Conservation (phyloP, 768 basidiomycete species). For the Leccinum subgranulosum region DNA sequence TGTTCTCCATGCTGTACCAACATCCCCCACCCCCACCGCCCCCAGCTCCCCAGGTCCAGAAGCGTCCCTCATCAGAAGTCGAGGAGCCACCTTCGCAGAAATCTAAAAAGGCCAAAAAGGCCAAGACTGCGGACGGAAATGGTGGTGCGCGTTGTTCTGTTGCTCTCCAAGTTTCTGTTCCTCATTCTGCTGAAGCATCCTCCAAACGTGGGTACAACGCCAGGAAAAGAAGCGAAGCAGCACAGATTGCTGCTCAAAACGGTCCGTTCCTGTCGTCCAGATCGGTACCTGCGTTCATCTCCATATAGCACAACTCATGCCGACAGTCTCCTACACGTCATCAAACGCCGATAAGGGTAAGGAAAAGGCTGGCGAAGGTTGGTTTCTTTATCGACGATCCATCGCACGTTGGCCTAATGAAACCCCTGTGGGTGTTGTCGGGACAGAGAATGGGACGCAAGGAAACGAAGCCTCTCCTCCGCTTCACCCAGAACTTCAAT, state of each 20-base stretch:
- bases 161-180: constrained; percentile 4
- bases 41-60: constrained; percentile 17
- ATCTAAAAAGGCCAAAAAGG: constrained; percentile 45
- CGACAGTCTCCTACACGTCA: constrained; percentile 42
- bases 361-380: constrained; percentile 41
- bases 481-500: constrained; percentile 66
- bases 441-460: constrained; percentile 28
- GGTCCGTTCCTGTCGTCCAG: constrained; percentile 37
- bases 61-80: constrained; percentile 38
- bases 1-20: constrained; percentile 27
- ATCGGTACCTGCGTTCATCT: constrained; percentile 14
- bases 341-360: constrained; percentile 41
- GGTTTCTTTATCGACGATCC: constrained; percentile 11
- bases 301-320: constrained; percentile 42
- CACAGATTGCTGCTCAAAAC: constrained; percentile 60
- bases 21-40: constrained; percentile 24
- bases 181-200: constrained; percentile 27
- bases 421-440: constrained; percentile 31
- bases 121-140: constrained; percentile 34
- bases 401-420: constrained; percentile 1
- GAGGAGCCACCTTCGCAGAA: constrained; percentile 41
- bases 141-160: constrained; percentile 26
- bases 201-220: constrained; percentile 68
- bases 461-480: constrained; percentile 30
- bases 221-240: constrained; percentile 72